Base-by-base conservation (phyloP, 2,329 filamentous ascomycete genomes). In the Ceratocystis lukuohia region DNA sequence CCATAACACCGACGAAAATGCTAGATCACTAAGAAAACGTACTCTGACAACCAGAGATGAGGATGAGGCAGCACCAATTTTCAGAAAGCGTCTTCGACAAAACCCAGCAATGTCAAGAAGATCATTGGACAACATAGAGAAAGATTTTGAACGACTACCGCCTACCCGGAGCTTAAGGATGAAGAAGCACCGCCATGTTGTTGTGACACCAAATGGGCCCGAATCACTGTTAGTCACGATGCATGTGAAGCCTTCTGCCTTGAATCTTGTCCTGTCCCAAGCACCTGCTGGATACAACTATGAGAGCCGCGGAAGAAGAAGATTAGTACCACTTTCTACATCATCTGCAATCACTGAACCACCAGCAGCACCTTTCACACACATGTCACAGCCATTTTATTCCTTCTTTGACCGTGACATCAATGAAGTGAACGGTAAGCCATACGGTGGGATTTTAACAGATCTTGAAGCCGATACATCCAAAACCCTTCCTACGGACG, bases 381-480 rank as follows among this genome's bases (percentile, higher is more conserved):
- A 81, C 72, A 74, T 89, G 72, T 84, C 85, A 1, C 88, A 91
- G 68, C 88, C 89, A 0, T 93, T 95, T 72, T 93, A 93, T 71
- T 89, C 89, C 0, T 92, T 96, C 70, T 88, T 88, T 69, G 93
- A 96, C 70, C 89, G 89, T 70, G 93, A 96, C 71, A 85, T 85
- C 20, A 92, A 96, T 68, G 92, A 97, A 71, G 79, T 86, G 48
- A 96, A 95, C 74, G 88, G 88, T 62, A 97, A 96, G 74, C 94
- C 94, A 0, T 99, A 97, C 70, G 94, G 94, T 33, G 94, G 94
- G 1, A 96, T 99, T 64, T 80, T 99, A 33, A 89, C 84, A 0
- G 93, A 97, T 74, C 80, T 82, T 0, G 93, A 99, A 74, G 92
- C 92, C 0, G 93, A 97, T 72, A 99, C 94, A 0, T 86, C 88